phyloP scores from a whole-genome alignment of 306 rosid genomes.

The Ceratonia siliqua region DNA sequence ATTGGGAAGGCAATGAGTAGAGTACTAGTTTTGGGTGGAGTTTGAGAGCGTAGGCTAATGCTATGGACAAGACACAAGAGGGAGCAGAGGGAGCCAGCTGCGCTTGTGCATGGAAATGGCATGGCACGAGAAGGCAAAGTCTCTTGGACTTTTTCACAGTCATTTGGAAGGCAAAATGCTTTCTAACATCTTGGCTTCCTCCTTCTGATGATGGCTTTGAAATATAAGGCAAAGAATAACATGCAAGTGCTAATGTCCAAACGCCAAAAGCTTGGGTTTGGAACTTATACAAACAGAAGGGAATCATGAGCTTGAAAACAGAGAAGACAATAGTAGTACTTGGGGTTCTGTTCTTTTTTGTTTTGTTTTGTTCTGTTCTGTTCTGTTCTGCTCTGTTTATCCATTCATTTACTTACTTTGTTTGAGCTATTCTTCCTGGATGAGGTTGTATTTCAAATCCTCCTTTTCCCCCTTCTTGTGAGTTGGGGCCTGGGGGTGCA shows the following conservation, averaged over 20 bases:
- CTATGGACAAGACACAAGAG: constrained; percentile 30
- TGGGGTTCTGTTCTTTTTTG: not conserved
- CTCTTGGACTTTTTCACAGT: constrained; percentile 35
- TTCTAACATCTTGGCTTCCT: constrained; percentile 12
- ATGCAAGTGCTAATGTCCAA: constrained; percentile 38
- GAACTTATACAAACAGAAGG: constrained; percentile 43
- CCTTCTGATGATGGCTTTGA: constrained; percentile 28
- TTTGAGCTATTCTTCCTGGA: constrained; percentile 17
- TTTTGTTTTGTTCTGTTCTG: not conserved
- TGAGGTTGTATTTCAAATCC: not conserved
- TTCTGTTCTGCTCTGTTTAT: not conserved
- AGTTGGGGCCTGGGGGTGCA: not conserved
- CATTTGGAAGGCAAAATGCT: constrained; percentile 17
- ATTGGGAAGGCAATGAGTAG: constrained; percentile 45
- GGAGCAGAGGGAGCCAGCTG: constrained; percentile 18
- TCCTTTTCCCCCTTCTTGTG: not conserved
- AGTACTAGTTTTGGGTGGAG: constrained; percentile 23
- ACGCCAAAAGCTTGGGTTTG: constrained; percentile 43
- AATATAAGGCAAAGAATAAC: constrained; percentile 35
- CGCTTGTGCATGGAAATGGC: constrained; percentile 38
- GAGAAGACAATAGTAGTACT: constrained; percentile 6
- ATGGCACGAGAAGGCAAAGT: constrained; percentile 38
- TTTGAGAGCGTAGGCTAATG: not conserved
- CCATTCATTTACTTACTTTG: not conserved
- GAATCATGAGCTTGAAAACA: constrained; percentile 36